phyloP scores from a whole-genome alignment of 495 filamentous ascomycete genomes.

The Aspergillus sparsus region DNA sequence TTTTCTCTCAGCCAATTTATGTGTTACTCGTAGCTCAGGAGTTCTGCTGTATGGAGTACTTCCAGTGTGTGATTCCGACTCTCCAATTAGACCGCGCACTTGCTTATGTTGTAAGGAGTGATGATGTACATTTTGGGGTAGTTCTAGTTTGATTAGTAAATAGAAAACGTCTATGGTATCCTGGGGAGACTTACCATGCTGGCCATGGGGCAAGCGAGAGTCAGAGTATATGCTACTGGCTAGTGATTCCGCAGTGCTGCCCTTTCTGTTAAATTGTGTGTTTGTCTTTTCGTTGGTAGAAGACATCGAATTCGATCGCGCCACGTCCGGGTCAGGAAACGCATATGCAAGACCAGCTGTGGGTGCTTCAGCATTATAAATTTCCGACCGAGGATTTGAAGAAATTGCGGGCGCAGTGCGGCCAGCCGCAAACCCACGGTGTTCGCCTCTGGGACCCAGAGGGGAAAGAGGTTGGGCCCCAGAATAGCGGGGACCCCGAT shows the following conservation, averaged over 20 bases:
- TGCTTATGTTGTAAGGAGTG: slow-evolving; percentile 77
- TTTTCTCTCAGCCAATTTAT: slow-evolving; percentile 95
- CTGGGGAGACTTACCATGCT: slow-evolving; percentile 52
- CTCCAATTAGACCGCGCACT: slow-evolving; percentile 64
- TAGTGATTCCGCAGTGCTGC: slow-evolving; percentile 72
- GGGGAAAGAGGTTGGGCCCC: slow-evolving; percentile 51
- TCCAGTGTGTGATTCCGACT: slow-evolving; percentile 54
- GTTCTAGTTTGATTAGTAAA: slow-evolving; percentile 36
- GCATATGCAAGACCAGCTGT: slow-evolving; percentile 82
- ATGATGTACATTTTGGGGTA: slow-evolving; percentile 62
- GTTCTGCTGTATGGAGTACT: slow-evolving; percentile 88
- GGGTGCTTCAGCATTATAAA: slow-evolving; percentile 77
- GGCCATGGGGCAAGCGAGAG: slow-evolving; percentile 67
- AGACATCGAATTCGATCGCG: slow-evolving; percentile 53
- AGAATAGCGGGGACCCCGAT: slow-evolving; percentile 56
- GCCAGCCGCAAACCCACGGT: slow-evolving; percentile 55
- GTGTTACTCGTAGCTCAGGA: slow-evolving; percentile 89
- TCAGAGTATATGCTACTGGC: slow-evolving; percentile 75
- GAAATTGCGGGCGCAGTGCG: slow-evolving; percentile 74
- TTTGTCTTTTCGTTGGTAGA: slow-evolving; percentile 55
- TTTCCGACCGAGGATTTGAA: slow-evolving; percentile 72
- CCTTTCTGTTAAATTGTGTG: slow-evolving; percentile 60
- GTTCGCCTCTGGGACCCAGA: slow-evolving; percentile 50
- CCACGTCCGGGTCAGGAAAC: slow-evolving; percentile 74
- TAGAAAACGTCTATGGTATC: not conserved